A percentile compares a stretch with the other conserved stretches of the same genome.
Conservation (phyloP, 2,329 filamentous ascomycete species). For the Aspergillus tubingensis region DNA sequence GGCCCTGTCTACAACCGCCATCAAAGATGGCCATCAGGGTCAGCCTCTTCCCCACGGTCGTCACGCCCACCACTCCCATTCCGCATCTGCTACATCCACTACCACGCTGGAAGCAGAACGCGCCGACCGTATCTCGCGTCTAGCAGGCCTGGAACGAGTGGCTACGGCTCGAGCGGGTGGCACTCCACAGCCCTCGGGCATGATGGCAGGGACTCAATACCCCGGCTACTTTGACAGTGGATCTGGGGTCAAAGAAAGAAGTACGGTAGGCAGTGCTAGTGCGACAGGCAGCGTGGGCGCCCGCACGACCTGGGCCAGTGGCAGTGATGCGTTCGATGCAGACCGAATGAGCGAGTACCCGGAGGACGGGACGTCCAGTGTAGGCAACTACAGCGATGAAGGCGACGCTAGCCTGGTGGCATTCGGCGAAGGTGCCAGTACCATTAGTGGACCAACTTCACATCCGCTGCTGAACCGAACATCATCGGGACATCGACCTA, state of each 20-base stretch:
- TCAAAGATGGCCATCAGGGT: constrained; percentile 93
- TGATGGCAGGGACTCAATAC: constrained; percentile 44
- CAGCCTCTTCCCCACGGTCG: constrained; percentile 65
- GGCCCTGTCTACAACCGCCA: constrained; percentile 86
- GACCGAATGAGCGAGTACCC: constrained; percentile 66
- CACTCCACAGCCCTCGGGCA: constrained; percentile 31
- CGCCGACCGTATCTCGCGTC: constrained; percentile 90
- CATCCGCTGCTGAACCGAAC: constrained; percentile 53
- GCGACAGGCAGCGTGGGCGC: constrained; percentile 74
- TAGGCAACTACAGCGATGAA: constrained; percentile 83
- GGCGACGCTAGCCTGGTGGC: constrained; percentile 81
- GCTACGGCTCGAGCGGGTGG: constrained; percentile 66
- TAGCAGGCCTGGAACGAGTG: constrained; percentile 87
- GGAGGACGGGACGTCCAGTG: constrained; percentile 63
- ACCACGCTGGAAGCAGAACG: constrained; percentile 86
- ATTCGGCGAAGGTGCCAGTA: constrained; percentile 89
- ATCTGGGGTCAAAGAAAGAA: constrained; percentile 74
- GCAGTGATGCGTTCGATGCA: constrained; percentile 59
- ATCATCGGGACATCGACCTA: constrained; percentile 37
- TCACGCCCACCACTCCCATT: constrained; percentile 57
- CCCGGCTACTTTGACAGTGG: constrained; percentile 80
- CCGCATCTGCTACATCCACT: constrained; percentile 59
- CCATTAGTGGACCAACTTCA: constrained; percentile 74
- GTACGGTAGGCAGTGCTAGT: constrained; percentile 87
- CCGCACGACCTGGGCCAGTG: constrained; percentile 67